Evolutionary conservation across 352 stramenopile genomes (phyloP), one percentile per base, ranked within the genome.

Genomic region (Phytophthora melonis): DNA sequence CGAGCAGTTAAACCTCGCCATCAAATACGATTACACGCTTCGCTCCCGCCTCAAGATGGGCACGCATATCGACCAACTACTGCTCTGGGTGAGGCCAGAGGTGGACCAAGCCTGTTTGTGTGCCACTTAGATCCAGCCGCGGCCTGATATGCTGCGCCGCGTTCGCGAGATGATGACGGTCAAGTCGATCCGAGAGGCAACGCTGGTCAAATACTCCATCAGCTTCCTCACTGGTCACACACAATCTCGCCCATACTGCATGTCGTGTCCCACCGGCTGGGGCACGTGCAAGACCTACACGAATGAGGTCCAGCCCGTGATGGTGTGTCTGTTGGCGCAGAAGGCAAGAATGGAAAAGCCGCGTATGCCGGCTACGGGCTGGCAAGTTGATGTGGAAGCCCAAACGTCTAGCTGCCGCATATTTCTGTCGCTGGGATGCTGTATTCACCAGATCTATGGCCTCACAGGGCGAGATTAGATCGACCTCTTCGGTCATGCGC

Each of bases 401-500:
- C 58, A 65, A 21, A 70, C 30, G 3, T 70, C 43, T 34, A 19
- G 63, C 16, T 64, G 18, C 30, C 43, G 23, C 21, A 58, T 64
- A 25, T 64, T 70, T 21, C 0, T 32, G 8, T 64, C 58, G 32
- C 10, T 11, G 4, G 43, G 54, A 8, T 45, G 54, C 63, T 64
- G 54, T 21, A 59, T 70, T n/a, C 30, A 70, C 21, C 43, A 54
- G 2, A 19, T 58, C 10, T 30, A 64, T n/a, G 54, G 13, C 0
- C 54, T 70, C 13, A n/a, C 19, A 3, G 54, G 52, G 1, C 45
- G 43, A 5, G 41, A 45, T 9, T 19, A 13, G 27, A 30, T 58
- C 4, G 30, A 34, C 16, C 27, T 34, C 8, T 64, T 64, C 21
- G 55, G 39, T 3, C 43, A 53, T 5, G 39, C 30, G n/a, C 53